These are phyloP conservation scores for Saccharomyces hybrid DNA, from an alignment of 1,139 yeast genomes.

Conservation along the genomic window DNA sequence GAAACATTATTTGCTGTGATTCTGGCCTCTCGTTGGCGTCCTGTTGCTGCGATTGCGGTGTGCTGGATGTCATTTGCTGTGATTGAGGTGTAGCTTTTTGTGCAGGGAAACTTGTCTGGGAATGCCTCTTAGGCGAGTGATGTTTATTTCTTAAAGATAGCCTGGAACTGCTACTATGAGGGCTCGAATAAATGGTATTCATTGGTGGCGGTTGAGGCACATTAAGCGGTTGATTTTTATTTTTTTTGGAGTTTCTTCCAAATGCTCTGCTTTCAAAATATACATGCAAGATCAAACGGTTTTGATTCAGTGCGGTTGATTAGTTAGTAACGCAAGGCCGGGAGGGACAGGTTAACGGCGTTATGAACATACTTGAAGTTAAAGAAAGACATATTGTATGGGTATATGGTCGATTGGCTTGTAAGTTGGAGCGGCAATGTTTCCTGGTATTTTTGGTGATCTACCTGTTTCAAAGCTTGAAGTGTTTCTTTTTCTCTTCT, in stretches of 20 bases:
- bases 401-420: neutral
- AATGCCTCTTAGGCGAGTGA: conserved; percentile 27
- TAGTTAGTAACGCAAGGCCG: neutral
- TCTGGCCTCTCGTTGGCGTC: conserved; percentile 40
- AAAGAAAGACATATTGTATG: conserved; percentile 19
- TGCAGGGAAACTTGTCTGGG: conserved; percentile 10
- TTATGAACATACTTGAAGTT: conserved; percentile 21
- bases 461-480: neutral
- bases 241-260: conserved; percentile 37
- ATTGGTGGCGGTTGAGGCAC: conserved; percentile 11
- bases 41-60: conserved; percentile 12
- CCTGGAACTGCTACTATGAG: conserved; percentile 33
- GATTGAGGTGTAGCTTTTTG: conserved; percentile 8
- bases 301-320: neutral
- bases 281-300: neutral
- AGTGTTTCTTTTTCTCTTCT: neutral
- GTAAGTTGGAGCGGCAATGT: neutral
- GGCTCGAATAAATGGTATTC: conserved; percentile 25
- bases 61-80: conserved; percentile 6
- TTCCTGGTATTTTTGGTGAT: neutral
- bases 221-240: conserved; percentile 20
- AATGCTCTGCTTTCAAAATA: conserved; percentile 29
- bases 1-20: conserved; percentile 39
- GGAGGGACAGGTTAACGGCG: neutral
- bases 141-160: conserved; percentile 34